phyloP scores from a whole-genome alignment of 352 stramenopile species.

The Sclerospora graminicola region DNA sequence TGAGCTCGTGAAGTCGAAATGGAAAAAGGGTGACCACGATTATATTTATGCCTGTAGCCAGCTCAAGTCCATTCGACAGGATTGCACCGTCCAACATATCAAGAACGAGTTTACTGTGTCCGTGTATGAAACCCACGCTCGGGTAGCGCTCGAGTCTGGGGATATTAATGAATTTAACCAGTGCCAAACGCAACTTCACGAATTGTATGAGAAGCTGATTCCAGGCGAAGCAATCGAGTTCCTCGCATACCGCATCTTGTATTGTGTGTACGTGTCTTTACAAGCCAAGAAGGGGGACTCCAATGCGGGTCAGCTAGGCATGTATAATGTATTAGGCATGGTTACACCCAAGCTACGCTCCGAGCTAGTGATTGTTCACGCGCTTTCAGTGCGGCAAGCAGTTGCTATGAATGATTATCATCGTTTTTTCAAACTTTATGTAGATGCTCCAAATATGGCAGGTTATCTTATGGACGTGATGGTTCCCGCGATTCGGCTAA shows the following conservation, averaged over 20 bases:
- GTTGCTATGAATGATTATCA: slow-evolving; percentile 83
- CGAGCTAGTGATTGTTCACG: slow-evolving; percentile 52
- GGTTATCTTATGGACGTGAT: slow-evolving; percentile 86
- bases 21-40: slow-evolving; percentile 78
- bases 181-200: slow-evolving; percentile 84
- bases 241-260: slow-evolving; percentile 82
- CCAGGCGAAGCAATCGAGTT: slow-evolving; percentile 75
- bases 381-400: slow-evolving; percentile 67
- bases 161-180: slow-evolving; percentile 97
- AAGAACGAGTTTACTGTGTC: slow-evolving; percentile 94
- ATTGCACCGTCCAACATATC: slow-evolving; percentile 96
- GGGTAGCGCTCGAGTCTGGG: slow-evolving; percentile 90
- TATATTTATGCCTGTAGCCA: slow-evolving; percentile 96
- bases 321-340: slow-evolving; percentile 69
- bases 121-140: slow-evolving; percentile 96
- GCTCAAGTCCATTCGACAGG: slow-evolving; percentile 98
- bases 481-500: slow-evolving; percentile 69
- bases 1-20: slow-evolving; percentile 80
- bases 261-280: slow-evolving; percentile 84
- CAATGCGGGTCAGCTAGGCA: slow-evolving; percentile 76
- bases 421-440: slow-evolving; percentile 84
- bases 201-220: slow-evolving; percentile 78
- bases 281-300: slow-evolving; percentile 81
- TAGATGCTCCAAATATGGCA: slow-evolving; percentile 82
- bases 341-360: slow-evolving; percentile 41